Evolutionary conservation across 306 rosid species (phyloP).

Genomic region (Crataegus laevigata): DNA sequence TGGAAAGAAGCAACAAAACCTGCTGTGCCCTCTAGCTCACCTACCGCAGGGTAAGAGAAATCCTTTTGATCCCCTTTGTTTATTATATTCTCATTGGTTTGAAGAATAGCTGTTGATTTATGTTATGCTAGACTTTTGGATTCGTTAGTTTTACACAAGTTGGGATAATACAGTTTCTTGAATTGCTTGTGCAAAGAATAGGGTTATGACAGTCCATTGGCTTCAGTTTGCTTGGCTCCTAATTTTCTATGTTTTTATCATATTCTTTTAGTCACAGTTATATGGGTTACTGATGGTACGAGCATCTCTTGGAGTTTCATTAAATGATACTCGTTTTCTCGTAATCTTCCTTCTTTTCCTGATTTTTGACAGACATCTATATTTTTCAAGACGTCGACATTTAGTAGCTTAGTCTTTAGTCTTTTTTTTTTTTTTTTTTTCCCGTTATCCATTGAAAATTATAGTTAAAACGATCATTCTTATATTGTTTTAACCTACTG

Average conservation of each 20-base stretch:
- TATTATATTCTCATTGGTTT: neutral
- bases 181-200: neutral
- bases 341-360: neutral
- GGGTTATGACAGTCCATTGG: neutral
- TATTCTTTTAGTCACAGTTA: neutral
- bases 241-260: neutral
- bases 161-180: neutral
- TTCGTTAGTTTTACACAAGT: neutral
- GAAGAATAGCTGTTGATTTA: neutral
- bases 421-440: no score
- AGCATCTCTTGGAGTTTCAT: neutral
- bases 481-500: neutral
- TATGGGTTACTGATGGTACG: neutral
- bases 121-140: neutral
- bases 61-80: neutral
- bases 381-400: neutral
- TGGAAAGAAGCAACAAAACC: conserved; percentile 88
- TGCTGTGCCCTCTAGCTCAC: conserved; percentile 23
- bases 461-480: neutral
- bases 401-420: neutral
- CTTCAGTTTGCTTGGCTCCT: neutral
- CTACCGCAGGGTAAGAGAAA: conserved; percentile 57
- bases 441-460: no score
- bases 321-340: neutral
- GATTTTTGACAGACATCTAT: neutral